These are phyloP conservation scores for Penicillium palitans DNA, from an alignment of 2,329 filamentous ascomycete genomes.

Conservation along the genomic window DNA sequence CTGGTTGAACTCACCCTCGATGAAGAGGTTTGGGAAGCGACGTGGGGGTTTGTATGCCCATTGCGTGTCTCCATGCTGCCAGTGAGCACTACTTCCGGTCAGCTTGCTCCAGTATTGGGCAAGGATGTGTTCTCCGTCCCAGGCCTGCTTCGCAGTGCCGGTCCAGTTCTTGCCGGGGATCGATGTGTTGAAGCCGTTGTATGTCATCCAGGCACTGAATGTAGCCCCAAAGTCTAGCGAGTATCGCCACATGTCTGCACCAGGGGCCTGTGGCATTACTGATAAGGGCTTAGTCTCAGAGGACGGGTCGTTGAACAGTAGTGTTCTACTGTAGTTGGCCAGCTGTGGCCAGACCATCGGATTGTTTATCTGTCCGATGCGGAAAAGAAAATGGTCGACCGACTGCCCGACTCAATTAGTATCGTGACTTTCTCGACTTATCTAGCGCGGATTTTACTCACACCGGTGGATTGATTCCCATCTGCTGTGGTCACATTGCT, in stretches of 20 bases:
- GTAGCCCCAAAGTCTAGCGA: constrained; percentile 61
- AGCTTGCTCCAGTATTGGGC: constrained; percentile 64
- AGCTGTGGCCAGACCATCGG: constrained; percentile 57
- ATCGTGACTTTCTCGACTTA: background rate
- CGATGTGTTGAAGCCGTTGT: constrained; percentile 53
- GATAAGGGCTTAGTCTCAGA: constrained; percentile 45
- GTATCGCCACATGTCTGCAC: constrained; percentile 63
- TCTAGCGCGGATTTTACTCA: constrained; percentile 3
- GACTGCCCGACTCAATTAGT: constrained; percentile 36
- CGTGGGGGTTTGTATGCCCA: constrained; percentile 45
- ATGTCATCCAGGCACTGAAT: constrained; percentile 60
- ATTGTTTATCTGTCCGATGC: constrained; percentile 59
- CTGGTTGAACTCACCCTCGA: constrained; percentile 63
- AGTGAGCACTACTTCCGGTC: constrained; percentile 59
- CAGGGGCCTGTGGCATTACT: constrained; percentile 58
- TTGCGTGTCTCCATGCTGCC: constrained; percentile 58
- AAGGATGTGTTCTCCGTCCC: constrained; percentile 62
- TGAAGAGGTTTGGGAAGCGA: constrained; percentile 62
- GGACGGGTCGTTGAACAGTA: constrained; percentile 48
- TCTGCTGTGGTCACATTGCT: constrained; percentile 52
- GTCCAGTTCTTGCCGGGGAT: constrained; percentile 55
- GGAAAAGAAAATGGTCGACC: constrained; percentile 62
- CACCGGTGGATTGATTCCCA: constrained; percentile 46
- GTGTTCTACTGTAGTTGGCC: constrained; percentile 59
- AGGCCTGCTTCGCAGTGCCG: constrained; percentile 59